Conservation (phyloP, 495 filamentous ascomycete genomes). For the Aspergillus nidulans region DNA sequence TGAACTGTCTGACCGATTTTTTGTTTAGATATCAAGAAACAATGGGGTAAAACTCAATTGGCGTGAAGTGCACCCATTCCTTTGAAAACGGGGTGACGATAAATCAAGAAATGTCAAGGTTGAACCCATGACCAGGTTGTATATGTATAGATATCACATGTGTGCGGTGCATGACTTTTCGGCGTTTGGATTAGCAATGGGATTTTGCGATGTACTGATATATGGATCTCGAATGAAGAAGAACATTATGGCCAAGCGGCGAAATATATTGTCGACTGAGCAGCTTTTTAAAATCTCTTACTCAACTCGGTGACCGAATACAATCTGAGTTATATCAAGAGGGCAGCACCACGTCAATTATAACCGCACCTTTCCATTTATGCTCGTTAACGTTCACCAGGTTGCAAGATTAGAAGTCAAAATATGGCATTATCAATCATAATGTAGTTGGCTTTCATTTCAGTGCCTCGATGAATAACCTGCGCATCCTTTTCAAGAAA, state of each 20-base stretch:
- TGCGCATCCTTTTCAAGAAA: conserved; percentile 89
- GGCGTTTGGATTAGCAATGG: conserved; percentile 36
- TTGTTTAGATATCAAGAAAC: conserved; percentile 28
- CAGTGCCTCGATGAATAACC: conserved; percentile 64
- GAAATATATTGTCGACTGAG: not conserved
- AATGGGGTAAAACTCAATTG: conserved; percentile 24
- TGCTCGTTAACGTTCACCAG: no score
- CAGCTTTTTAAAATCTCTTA: not conserved
- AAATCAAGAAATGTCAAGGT: not conserved
- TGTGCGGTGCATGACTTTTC: conserved; percentile 39
- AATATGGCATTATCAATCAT: not conserved
- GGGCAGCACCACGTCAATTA: no score
- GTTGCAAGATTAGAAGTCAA: no score
- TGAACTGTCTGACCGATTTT: conserved; percentile 1
- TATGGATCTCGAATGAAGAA: not conserved
- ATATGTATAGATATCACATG: conserved; percentile 27
- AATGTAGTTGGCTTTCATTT: conserved; percentile 29
- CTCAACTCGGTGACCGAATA: no score
- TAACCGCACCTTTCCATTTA: no score
- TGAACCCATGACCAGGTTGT: conserved; percentile 6
- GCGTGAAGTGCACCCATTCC: conserved; percentile 10
- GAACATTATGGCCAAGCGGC: not conserved
- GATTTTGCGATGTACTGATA: conserved; percentile 5
- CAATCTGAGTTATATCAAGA: no score
- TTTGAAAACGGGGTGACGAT: not conserved